phyloP scores from a whole-genome alignment of 768 basidiomycete genomes.

The Leccinum imitatum region DNA sequence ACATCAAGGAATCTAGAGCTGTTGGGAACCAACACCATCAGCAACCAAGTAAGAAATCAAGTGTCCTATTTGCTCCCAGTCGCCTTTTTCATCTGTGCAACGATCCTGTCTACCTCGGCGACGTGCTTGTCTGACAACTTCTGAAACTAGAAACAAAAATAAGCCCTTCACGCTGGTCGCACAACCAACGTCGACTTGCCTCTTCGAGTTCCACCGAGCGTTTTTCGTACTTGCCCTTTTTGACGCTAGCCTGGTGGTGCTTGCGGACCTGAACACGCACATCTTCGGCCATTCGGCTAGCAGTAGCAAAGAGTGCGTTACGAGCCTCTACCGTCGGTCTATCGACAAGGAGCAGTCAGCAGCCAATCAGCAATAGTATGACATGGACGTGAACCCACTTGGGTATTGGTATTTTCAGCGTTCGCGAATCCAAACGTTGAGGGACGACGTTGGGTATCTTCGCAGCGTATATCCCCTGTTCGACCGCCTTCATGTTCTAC shows the following conservation, averaged over 20 bases:
- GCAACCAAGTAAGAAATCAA: background rate
- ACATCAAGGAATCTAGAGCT: background rate
- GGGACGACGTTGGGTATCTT: constrained; percentile 72
- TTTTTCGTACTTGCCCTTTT: constrained; percentile 68
- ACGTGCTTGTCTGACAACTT: constrained; percentile 64
- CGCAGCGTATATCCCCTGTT: constrained; percentile 73
- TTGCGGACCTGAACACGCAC: constrained; percentile 73
- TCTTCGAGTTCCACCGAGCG: constrained; percentile 69
- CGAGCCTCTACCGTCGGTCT: constrained; percentile 81
- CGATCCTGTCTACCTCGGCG: constrained; percentile 63
- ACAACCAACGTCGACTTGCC: constrained; percentile 27
- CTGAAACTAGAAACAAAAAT: constrained; percentile 56
- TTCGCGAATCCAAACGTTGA: constrained; percentile 66
- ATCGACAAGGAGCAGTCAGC: background rate
- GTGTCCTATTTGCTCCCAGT: constrained; percentile 33
- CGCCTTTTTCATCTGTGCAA: constrained; percentile 62
- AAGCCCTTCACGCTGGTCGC: background rate
- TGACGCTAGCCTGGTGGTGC: constrained; percentile 62
- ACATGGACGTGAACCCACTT: constrained; percentile 45
- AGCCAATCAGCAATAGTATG: background rate
- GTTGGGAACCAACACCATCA: background rate
- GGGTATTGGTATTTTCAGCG: constrained; percentile 78
- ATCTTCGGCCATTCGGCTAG: constrained; percentile 70
- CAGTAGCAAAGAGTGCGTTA: constrained; percentile 50
- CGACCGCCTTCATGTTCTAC: constrained; percentile 76